phyloP scores from a whole-genome alignment of 1,284 basidiomycete genomes.

The Hemileia vastatrix region DNA sequence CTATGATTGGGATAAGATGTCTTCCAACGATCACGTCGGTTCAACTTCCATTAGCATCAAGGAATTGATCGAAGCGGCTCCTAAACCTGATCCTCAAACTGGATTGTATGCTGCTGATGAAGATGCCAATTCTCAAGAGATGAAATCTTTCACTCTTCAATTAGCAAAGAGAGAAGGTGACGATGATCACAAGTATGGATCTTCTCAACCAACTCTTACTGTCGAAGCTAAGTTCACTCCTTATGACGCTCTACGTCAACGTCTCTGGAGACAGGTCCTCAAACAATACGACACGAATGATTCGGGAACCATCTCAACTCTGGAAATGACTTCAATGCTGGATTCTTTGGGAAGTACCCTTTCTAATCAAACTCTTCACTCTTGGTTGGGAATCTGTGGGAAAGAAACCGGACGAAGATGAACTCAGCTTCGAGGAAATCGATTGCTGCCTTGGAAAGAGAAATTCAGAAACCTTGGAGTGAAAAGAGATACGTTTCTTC shows the following conservation, averaged over 20 bases:
- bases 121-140: constrained; percentile 53
- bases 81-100: constrained; percentile 60
- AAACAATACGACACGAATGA: constrained; percentile 85
- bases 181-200: not conserved
- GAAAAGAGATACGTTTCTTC: constrained; percentile 26
- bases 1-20: constrained; percentile 85
- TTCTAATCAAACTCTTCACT: constrained; percentile 62
- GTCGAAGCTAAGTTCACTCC: constrained; percentile 82
- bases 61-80: constrained; percentile 61
- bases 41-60: constrained; percentile 70
- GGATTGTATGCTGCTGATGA: constrained; percentile 59
- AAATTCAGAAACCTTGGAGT: no score
- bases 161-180: no score
- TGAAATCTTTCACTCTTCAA: constrained; percentile 44
- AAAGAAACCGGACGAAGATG: constrained; percentile 59
- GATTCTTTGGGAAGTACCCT: constrained; percentile 92
- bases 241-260: constrained; percentile 77
- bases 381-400: constrained; percentile 61
- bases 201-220: constrained; percentile 25
- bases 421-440: constrained; percentile 67
- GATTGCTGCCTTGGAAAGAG: constrained; percentile 67
- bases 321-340: constrained; percentile 87
- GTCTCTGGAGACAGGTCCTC: constrained; percentile 55
- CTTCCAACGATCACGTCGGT: constrained; percentile 48
- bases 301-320: constrained; percentile 61